A percentile compares a stretch with the other conserved stretches of the same genome.
Evolutionary conservation across 176 grass and related monocot species (phyloP).

Genomic region (Sorghum bicolor): Sorghum_bicolor_NCBIv3 NC_012873.2:3306501-3307000

Average conservation of each 20-base stretch:
- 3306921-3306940: slow-evolving; percentile 46
- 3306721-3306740: slow-evolving; percentile 58
- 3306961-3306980: slow-evolving; percentile 59
- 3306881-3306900: slow-evolving; percentile 42
- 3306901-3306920: slow-evolving; percentile 21
- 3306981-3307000: slow-evolving; percentile 39
- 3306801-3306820: slow-evolving; percentile 38
- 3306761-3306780: slow-evolving; percentile 10
- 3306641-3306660: background rate
- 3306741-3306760: slow-evolving; percentile 44
- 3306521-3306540: slow-evolving; percentile 45
- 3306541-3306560: slow-evolving; percentile 44
- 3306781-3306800: slow-evolving; percentile 39
- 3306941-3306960: slow-evolving; percentile 56
- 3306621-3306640: slow-evolving; percentile 9
- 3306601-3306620: background rate
- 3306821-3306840: slow-evolving; percentile 25
- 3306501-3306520: slow-evolving; percentile 94
- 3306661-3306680: slow-evolving; percentile 62
- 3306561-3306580: slow-evolving; percentile 9
- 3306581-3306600: background rate
- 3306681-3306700: slow-evolving; percentile 95
- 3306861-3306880: slow-evolving; percentile 38
- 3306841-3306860: slow-evolving; percentile 29
- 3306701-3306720: slow-evolving; percentile 81